These are phyloP conservation scores for Diplodia intermedia DNA, from an alignment of 2,329 filamentous ascomycete genomes.

Conservation along the genomic window DNA sequence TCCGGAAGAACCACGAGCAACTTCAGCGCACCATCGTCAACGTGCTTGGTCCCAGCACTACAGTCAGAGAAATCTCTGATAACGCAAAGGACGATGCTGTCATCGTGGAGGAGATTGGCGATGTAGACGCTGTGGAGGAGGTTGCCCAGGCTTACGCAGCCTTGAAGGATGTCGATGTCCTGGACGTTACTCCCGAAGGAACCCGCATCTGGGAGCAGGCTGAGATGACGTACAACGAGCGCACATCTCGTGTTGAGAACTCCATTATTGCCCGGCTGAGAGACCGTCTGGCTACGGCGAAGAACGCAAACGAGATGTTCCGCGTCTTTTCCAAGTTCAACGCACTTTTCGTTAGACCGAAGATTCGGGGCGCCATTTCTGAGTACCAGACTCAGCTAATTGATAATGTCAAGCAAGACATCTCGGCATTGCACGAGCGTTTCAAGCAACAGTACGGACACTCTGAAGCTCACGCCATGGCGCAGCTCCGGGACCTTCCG, in stretches of 20 bases:
- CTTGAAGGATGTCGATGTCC: constrained; percentile 90
- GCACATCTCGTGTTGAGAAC: constrained; percentile 96
- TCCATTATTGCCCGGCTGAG: constrained; percentile 95
- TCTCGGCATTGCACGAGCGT: constrained; percentile 88
- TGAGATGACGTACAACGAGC: constrained; percentile 95
- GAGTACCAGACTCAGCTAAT: constrained; percentile 99
- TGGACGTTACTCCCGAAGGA: constrained; percentile 89
- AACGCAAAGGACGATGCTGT: constrained; percentile 56
- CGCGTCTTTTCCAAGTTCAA: constrained; percentile 99
- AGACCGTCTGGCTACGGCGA: constrained; percentile 91
- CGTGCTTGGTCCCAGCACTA: constrained; percentile 74
- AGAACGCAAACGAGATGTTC: constrained; percentile 99
- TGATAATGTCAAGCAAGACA: constrained; percentile 96
- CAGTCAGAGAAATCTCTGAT: constrained; percentile 47
- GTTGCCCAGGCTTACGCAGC: constrained; percentile 94
- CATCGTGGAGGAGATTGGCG: constrained; percentile 91
- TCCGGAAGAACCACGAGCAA: constrained; percentile 97
- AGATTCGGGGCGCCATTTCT: constrained; percentile 96
- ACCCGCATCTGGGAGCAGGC: constrained; percentile 92
- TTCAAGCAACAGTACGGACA: constrained; percentile 99
- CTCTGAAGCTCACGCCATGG: constrained; percentile 97
- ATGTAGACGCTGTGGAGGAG: constrained; percentile 96
- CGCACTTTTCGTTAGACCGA: constrained; percentile 95
- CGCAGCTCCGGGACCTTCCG: constrained; percentile 91
- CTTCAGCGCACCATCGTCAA: constrained; percentile 95